These are phyloP conservation scores for Pleurotus salmoneostramineus DNA, from an alignment of 768 basidiomycete species.

Conservation along the genomic window DNA sequence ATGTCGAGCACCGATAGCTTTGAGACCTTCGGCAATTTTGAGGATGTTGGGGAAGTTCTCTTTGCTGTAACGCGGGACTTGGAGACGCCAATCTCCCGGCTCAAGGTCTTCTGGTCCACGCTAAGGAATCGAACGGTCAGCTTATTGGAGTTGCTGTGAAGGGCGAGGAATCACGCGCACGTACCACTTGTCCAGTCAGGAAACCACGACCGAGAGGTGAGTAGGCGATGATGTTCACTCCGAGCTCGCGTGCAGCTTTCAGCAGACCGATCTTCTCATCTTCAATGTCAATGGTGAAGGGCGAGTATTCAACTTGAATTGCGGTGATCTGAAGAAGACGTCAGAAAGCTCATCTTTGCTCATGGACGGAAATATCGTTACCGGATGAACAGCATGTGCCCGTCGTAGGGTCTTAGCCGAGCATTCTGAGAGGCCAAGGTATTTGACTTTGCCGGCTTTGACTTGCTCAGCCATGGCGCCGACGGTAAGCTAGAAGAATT, in stretches of 20 bases:
- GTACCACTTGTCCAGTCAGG: constrained; percentile 40
- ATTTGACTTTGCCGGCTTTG: constrained; percentile 45
- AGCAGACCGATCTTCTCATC: constrained; percentile 33
- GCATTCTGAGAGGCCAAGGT: constrained; percentile 53
- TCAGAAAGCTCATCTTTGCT: no score
- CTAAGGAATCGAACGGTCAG: constrained; percentile 8
- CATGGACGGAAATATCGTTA: not conserved
- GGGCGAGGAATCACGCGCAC: constrained; percentile 9
- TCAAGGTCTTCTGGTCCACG: constrained; percentile 35
- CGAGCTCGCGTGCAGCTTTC: constrained; percentile 36
- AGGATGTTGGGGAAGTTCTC: constrained; percentile 39
- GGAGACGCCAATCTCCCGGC: constrained; percentile 32
- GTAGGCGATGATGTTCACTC: constrained; percentile 43
- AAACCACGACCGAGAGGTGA: constrained; percentile 47
- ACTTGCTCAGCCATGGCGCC: constrained; percentile 49
- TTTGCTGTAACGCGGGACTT: constrained; percentile 20
- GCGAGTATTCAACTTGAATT: constrained; percentile 41
- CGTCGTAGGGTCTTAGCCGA: constrained; percentile 43
- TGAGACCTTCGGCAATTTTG: constrained; percentile 29
- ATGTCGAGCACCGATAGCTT: constrained; percentile 23
- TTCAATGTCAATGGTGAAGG: constrained; percentile 42
- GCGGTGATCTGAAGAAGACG: constrained; percentile 27
- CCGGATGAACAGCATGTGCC: constrained; percentile 46
- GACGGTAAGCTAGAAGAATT: constrained; percentile 29
- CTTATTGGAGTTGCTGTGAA: constrained; percentile 9